A percentile compares a stretch with the other conserved stretches of the same genome.
Conservation (phyloP, 495 filamentous ascomycete species). For the Aspergillus sparsus region DNA sequence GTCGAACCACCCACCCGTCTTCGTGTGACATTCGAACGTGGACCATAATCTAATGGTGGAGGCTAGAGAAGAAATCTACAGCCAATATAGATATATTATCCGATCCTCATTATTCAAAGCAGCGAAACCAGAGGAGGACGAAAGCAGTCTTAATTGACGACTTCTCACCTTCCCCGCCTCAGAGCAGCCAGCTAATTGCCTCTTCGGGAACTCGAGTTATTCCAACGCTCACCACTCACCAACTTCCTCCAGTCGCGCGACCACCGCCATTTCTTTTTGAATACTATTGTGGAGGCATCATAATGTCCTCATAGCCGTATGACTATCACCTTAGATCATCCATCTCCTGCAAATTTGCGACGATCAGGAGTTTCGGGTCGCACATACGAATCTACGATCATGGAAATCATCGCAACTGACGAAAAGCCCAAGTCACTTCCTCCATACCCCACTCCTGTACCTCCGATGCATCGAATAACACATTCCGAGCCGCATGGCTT, state of each 20-base stretch:
- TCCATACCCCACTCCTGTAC: constrained; percentile 22
- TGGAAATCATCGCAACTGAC: constrained; percentile 27
- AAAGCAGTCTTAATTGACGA: not conserved
- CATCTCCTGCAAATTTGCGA: constrained; percentile 23
- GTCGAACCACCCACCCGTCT: constrained; percentile 17
- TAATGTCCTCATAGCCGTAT: constrained; percentile 31
- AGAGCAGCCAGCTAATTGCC: constrained; percentile 16
- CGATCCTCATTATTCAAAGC: not conserved
- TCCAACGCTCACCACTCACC: not conserved
- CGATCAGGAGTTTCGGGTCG: constrained; percentile 18
- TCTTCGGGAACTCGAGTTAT: constrained; percentile 15
- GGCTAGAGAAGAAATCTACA: not conserved
- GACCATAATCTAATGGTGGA: constrained; percentile 2
- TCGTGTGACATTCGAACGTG: constrained; percentile 15
- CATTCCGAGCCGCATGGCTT: constrained; percentile 33
- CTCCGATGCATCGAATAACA: constrained; percentile 40
- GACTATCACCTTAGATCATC: constrained; percentile 22
- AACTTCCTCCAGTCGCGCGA: constrained; percentile 10
- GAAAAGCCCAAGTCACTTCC: constrained; percentile 23
- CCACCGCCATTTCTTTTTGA: not conserved
- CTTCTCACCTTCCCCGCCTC: not conserved
- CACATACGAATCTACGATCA: constrained; percentile 20
- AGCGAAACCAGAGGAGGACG: not conserved
- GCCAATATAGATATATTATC: constrained; percentile 1
- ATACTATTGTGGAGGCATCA: constrained; percentile 14